Base-by-base conservation (phyloP, 2,329 filamentous ascomycete species). In the Nemania diffusa region DNA sequence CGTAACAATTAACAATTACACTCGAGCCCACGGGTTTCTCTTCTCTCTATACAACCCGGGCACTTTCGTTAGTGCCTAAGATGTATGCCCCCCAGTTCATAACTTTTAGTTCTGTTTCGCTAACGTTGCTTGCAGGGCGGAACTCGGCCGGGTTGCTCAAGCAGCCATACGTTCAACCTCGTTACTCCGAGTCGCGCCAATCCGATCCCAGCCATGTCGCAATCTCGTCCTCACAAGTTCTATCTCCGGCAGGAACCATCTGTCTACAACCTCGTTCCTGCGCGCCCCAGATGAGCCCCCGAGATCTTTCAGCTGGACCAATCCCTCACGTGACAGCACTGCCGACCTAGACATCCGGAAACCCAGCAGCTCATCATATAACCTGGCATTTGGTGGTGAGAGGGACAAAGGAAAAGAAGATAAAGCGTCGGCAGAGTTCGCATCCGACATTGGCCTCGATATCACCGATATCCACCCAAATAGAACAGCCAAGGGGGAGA, bases 91-190 rank as follows among this genome's bases (percentile, higher is more conserved):
- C 5, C 15, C 8, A 22, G 5, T 32, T 26, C 1, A 9, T 20
- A 40, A 5, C 20, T 20, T 24, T 29, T 15, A 1, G n/a, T 44
- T 44, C 37, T 6, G 15, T 55, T 51, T 44, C 17, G 55, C 68
- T 68, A 22, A 69, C 48, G 56, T 59, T 48, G 5, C 17, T 27
- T 37, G 4, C 26, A 77, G 75, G 75, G 71, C 73, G 27, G 74
- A 77, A 57, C 50, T 77, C 24, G 68, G 64, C 65, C 74, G 74
- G 34, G 65, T 68, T 56, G 72, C 73, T 63, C 72, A 73, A 63
- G 68, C 69, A 40, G 72, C 72, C 24, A 40, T 72, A 50, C 73
- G 74, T 61, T 71, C 75, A 42, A 62, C 71, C 17, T 68, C 71
- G 5, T 40, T 73, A 15, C 67, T 75, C 26, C 73, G 73, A 66